phyloP scores from a whole-genome alignment of 441 rosid species.

The Populus hybrid region DNA sequence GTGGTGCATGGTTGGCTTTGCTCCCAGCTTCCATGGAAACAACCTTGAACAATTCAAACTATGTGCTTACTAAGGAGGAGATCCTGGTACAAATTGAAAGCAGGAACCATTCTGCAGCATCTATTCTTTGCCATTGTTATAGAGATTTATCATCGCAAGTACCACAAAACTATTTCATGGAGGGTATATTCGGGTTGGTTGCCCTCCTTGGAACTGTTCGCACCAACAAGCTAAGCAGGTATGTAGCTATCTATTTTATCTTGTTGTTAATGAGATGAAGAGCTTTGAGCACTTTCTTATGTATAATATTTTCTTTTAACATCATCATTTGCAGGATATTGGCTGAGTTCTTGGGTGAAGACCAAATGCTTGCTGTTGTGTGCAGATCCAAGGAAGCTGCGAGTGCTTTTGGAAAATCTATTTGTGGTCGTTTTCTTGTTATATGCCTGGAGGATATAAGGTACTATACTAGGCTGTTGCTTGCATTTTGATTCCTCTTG shows the following conservation, averaged over 20 bases:
- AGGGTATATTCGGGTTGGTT: slow-evolving; percentile 53
- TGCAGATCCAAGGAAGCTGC: slow-evolving; percentile 45
- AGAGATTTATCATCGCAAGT: slow-evolving; percentile 12
- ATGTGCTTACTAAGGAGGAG: slow-evolving; percentile 39
- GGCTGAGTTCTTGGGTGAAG: slow-evolving; percentile 63
- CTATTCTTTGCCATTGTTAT: slow-evolving; percentile 34
- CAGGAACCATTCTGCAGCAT: slow-evolving; percentile 43
- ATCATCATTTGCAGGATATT: slow-evolving; percentile 39
- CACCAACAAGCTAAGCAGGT: slow-evolving; percentile 56
- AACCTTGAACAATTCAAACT: slow-evolving; percentile 17
- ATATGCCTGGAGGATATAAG: slow-evolving; percentile 53
- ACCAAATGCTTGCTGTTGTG: slow-evolving; percentile 62
- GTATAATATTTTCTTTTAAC: background rate
- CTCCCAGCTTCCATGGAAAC: slow-evolving; percentile 41
- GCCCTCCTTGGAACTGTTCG: slow-evolving; percentile 67
- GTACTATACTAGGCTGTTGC: slow-evolving; percentile 23
- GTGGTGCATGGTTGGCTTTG: background rate
- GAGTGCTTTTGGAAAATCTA: slow-evolving; percentile 33
- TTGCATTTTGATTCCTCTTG: background rate
- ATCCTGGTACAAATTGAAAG: slow-evolving; percentile 40
- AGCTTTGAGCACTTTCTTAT: background rate
- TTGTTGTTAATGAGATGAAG: background rate
- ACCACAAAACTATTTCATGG: slow-evolving; percentile 19
- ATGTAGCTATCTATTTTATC: background rate
- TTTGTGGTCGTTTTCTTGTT: slow-evolving; percentile 45